Conservation (phyloP, 2,329 filamentous ascomycete species). For the Meredithiella fracta region DNA sequence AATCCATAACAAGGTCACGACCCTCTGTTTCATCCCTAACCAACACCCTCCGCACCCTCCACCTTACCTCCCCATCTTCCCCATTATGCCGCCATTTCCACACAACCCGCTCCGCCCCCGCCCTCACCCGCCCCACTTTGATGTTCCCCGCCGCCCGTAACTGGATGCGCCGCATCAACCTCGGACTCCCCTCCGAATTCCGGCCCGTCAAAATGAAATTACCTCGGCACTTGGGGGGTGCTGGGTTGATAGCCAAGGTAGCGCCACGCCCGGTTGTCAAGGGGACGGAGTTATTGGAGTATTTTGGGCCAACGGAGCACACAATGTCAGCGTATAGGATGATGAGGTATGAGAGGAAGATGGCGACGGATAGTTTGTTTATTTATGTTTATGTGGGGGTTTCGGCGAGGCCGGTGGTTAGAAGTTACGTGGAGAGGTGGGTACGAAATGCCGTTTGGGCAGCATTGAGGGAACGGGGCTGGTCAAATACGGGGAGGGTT, state of each 20-base stretch:
- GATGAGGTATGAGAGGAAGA: conserved; percentile 13
- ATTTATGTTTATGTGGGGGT: conserved; percentile 13
- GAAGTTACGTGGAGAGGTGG: conserved; percentile 14
- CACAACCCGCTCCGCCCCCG: no score
- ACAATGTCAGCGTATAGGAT: conserved; percentile 13
- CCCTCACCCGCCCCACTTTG: not conserved
- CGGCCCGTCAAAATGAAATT: conserved; percentile 1
- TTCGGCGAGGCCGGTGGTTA: conserved; percentile 9
- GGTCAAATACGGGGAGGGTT: conserved; percentile 9
- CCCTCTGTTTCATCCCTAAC: no score
- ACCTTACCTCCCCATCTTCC: not conserved
- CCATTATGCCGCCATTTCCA: not conserved
- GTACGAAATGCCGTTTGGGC: conserved; percentile 11
- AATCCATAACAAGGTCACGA: no score
- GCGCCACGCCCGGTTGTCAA: conserved; percentile 6
- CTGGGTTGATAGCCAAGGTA: conserved; percentile 7
- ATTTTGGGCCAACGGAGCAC: conserved; percentile 11
- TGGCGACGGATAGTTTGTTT: conserved; percentile 13
- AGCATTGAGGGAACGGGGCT: conserved; percentile 13
- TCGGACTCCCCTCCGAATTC: not conserved
- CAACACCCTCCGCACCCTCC: not conserved
- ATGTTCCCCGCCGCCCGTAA: conserved; percentile 7
- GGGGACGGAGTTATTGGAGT: conserved; percentile 9
- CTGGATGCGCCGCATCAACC: conserved; percentile 1
- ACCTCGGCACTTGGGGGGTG: not conserved